Percentiles rank a stretch among this genome's conserved stretches.
Conservation (phyloP, 2,329 filamentous ascomycete species). For the Paecilomyces variotii region DNA sequence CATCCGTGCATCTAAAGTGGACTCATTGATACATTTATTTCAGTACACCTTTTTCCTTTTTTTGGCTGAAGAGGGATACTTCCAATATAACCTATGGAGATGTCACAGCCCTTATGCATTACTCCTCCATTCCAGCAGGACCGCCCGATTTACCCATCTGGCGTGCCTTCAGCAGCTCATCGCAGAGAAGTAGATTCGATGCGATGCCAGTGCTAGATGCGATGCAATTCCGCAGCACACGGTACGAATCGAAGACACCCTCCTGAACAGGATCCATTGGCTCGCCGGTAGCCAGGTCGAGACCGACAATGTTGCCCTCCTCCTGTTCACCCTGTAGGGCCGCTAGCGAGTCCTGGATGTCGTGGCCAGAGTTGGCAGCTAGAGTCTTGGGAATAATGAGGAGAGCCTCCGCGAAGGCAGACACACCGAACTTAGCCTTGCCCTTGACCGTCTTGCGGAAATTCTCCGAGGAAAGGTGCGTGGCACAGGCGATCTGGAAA, state of each 20-base stretch:
- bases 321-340: conserved; percentile 75
- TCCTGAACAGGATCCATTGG: conserved; percentile 92
- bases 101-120: conserved; percentile 11
- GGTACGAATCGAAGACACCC: conserved; percentile 93
- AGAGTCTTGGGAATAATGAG: conserved; percentile 96
- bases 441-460: conserved; percentile 91
- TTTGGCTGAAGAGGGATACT: not conserved
- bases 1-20: not conserved
- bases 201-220: conserved; percentile 93
- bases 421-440: conserved; percentile 93
- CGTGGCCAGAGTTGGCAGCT: conserved; percentile 89
- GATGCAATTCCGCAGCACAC: conserved; percentile 86
- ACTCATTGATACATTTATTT: not conserved
- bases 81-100: not conserved
- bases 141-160: conserved; percentile 63
- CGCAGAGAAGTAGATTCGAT: conserved; percentile 87
- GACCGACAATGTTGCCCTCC: conserved; percentile 76
- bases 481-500: conserved; percentile 89
- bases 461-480: conserved; percentile 75
- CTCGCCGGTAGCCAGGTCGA: conserved; percentile 79
- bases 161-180: conserved; percentile 93
- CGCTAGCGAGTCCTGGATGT: conserved; percentile 90
- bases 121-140: conserved; percentile 36
- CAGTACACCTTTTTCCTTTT: not conserved
- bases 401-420: conserved; percentile 89